Conservation (phyloP, 345 rosid genomes). For the Eutrema heterophyllum region DNA sequence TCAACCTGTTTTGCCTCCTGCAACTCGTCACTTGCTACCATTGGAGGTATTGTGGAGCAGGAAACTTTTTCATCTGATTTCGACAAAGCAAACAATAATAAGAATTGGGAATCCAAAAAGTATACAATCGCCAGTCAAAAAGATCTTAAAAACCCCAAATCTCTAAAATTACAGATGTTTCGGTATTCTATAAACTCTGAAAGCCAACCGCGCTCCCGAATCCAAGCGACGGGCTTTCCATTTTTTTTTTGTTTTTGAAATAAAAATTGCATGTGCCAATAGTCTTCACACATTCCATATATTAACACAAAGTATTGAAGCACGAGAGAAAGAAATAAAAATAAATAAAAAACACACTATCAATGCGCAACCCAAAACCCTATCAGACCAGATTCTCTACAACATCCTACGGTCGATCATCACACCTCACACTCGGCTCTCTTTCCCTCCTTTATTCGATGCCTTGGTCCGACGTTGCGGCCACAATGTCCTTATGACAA, state of each 20-base stretch:
- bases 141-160: conserved; percentile 20
- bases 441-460: conserved; percentile 2
- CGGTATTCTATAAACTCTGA: conserved; percentile 26
- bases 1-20: too few species aligned
- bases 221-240: conserved; percentile 25
- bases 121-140: neutral
- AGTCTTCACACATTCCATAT: conserved; percentile 24
- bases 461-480: conserved; percentile 21
- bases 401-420: conserved; percentile 20
- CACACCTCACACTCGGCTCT: conserved; percentile 19
- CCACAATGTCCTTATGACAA: conserved; percentile 7
- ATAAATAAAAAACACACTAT: conserved; percentile 12
- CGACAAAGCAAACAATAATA: neutral
- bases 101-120: neutral
- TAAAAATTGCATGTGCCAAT: conserved; percentile 25
- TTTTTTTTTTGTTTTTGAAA: neutral
- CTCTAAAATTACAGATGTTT: conserved; percentile 27
- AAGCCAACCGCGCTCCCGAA: conserved; percentile 26
- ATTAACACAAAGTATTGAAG: conserved; percentile 28
- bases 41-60: neutral
- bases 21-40: too few species aligned
- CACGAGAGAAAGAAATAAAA: neutral
- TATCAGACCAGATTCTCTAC: conserved; percentile 28
- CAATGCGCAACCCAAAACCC: conserved; percentile 26
- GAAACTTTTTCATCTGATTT: neutral